A percentile compares a stretch with the other conserved stretches of the same genome.
Conservation (phyloP, 1,139 yeast genomes). For the Casaregolazyma suthepensis region DNA sequence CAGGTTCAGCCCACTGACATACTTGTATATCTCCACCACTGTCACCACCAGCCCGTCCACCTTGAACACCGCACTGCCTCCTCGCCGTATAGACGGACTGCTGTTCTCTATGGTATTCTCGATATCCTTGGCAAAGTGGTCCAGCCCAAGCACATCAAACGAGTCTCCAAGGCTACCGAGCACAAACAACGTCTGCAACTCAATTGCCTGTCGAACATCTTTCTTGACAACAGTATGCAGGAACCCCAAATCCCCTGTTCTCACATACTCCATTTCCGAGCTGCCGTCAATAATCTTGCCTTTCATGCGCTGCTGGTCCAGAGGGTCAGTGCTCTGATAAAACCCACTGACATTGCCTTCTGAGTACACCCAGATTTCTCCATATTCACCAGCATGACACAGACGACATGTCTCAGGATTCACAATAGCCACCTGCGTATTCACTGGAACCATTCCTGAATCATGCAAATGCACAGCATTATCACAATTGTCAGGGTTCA, state of each 20-base stretch:
- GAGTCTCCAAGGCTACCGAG: conserved; percentile 84
- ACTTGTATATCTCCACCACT: conserved; percentile 56
- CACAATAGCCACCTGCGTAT: conserved; percentile 89
- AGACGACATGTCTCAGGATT: conserved; percentile 81
- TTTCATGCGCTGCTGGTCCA: conserved; percentile 44
- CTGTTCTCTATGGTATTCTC: conserved; percentile 68
- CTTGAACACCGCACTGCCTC: conserved; percentile 65
- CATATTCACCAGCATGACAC: conserved; percentile 90
- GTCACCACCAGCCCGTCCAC: conserved; percentile 79
- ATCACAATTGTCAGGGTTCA: conserved; percentile 63
- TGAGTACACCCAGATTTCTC: conserved; percentile 94
- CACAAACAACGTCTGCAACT: conserved; percentile 76
- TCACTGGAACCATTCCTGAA: conserved; percentile 93
- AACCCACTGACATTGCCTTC: conserved; percentile 71
- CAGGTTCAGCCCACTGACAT: conserved; percentile 34
- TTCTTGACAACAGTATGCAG: conserved; percentile 59
- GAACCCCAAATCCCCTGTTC: conserved; percentile 95
- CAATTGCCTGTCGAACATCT: conserved; percentile 37
- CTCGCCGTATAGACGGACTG: conserved; percentile 51
- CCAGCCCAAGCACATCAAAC: conserved; percentile 84
- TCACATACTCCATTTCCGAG: conserved; percentile 54
- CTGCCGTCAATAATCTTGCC: conserved; percentile 61
- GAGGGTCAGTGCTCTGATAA: conserved; percentile 37
- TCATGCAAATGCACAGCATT: conserved; percentile 78
- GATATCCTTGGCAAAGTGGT: conserved; percentile 82